Conservation (phyloP, 768 basidiomycete species). For the Agaricus blazei region DNA sequence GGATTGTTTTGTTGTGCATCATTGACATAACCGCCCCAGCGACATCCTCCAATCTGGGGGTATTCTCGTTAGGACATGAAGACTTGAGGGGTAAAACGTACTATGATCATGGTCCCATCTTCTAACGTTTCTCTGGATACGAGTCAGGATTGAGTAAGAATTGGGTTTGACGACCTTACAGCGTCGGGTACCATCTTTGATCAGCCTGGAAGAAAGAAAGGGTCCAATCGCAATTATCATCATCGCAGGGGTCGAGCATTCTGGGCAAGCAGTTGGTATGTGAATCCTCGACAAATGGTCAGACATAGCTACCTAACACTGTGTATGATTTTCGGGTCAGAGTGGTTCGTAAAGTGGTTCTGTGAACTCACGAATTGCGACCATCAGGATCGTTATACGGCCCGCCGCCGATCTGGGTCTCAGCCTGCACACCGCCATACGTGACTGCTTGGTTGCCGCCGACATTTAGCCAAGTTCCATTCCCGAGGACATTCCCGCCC, state of each 20-base stretch:
- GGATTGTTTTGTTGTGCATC: slow-evolving; percentile 64
- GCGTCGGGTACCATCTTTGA: slow-evolving; percentile 70
- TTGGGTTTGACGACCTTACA: slow-evolving; percentile 35
- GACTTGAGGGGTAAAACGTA: slow-evolving; percentile 20
- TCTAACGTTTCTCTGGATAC: slow-evolving; percentile 50
- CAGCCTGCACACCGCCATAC: slow-evolving; percentile 44
- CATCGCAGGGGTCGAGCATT: slow-evolving; percentile 60
- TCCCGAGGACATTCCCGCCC: slow-evolving; percentile 57
- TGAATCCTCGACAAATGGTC: too few species aligned
- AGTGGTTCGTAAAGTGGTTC: background rate
- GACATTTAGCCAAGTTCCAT: slow-evolving; percentile 77
- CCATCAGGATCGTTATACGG: slow-evolving; percentile 58
- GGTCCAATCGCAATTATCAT: slow-evolving; percentile 52
- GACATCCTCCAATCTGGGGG: slow-evolving; percentile 50
- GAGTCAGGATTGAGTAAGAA: background rate
- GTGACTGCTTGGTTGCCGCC: slow-evolving; percentile 71
- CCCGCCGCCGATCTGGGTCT: slow-evolving; percentile 39
- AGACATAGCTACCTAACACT: slow-evolving; percentile 38
- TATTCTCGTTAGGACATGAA: background rate
- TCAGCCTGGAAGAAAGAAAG: slow-evolving; percentile 37
- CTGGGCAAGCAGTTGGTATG: slow-evolving; percentile 22
- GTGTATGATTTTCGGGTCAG: background rate
- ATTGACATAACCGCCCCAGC: slow-evolving; percentile 69
- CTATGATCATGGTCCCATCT: slow-evolving; percentile 58
- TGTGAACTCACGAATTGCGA: slow-evolving; percentile 43